Evolutionary conservation across 345 rosid genomes (phyloP).

Genomic region (Eucalyptus sideroxylon): DNA sequence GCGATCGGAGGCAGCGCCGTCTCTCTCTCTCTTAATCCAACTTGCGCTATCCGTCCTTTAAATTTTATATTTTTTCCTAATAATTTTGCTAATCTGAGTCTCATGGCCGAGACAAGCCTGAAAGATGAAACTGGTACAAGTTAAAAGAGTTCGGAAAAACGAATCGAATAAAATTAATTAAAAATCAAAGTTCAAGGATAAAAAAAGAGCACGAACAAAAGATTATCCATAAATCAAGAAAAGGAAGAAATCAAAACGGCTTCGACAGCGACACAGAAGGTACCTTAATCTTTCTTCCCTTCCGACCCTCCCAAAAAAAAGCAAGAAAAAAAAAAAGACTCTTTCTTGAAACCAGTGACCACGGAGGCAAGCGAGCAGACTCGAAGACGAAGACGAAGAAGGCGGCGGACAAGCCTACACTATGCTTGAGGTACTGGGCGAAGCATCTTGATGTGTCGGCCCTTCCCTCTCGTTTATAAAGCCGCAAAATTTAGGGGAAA

Average conservation of each 20-base stretch:
- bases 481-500: background rate
- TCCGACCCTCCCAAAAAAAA: background rate
- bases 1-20: background rate
- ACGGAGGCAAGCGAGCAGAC: background rate
- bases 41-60: background rate
- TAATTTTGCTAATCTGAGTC: background rate
- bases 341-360: background rate
- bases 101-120: background rate
- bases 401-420: background rate
- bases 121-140: background rate
- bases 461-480: background rate
- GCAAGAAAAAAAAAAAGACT: rapidly evolving
- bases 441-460: background rate
- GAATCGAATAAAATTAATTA: background rate
- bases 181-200: background rate
- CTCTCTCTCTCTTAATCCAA: background rate
- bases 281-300: background rate
- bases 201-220: background rate
- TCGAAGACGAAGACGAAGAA: background rate
- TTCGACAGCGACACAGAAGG: background rate
- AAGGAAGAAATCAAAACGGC: background rate
- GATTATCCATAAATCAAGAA: background rate
- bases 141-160: background rate
- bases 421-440: background rate
- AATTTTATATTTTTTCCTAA: background rate